A percentile compares a stretch with the other conserved stretches of the same genome.
phyloP scores from a whole-genome alignment of 371 early-diverging fungal genomes.

The Mortierella sp. region DNA sequence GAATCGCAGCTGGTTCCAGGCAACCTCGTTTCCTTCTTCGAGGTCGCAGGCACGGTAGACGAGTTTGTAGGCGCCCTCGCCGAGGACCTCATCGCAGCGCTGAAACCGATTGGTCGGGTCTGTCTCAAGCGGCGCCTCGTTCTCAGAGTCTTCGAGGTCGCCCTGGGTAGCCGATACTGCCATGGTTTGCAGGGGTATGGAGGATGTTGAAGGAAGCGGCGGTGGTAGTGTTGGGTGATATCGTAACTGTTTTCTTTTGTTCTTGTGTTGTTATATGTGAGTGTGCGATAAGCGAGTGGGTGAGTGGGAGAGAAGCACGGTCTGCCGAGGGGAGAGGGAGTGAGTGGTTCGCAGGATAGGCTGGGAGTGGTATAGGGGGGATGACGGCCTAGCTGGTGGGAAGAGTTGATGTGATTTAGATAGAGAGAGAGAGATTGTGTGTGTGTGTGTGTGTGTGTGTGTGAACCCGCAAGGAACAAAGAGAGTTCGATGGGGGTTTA shows the following conservation, averaged over 20 bases:
- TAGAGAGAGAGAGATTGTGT: neutral
- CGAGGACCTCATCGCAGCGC: conserved; percentile 75
- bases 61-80: conserved; percentile 90
- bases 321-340: neutral
- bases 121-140: conserved; percentile 67
- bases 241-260: neutral
- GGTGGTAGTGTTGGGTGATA: neutral
- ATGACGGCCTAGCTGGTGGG: neutral
- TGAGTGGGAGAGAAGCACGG: neutral
- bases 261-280: conserved; percentile 22
- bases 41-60: conserved; percentile 92
- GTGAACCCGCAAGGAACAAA: neutral
- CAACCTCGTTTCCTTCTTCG: conserved; percentile 92
- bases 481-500: neutral
- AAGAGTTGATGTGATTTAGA: neutral
- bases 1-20: conserved; percentile 89
- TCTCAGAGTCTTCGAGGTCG: conserved; percentile 52
- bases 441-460: neutral
- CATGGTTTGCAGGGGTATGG: conserved; percentile 34
- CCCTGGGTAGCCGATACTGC: conserved; percentile 46
- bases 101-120: conserved; percentile 82
- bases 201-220: conserved; percentile 29
- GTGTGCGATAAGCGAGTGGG: neutral
- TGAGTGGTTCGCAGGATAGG: neutral
- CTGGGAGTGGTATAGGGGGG: neutral